Conservation (phyloP, 2,329 filamentous ascomycete species). For the Akanthomyces muscarius region DNA sequence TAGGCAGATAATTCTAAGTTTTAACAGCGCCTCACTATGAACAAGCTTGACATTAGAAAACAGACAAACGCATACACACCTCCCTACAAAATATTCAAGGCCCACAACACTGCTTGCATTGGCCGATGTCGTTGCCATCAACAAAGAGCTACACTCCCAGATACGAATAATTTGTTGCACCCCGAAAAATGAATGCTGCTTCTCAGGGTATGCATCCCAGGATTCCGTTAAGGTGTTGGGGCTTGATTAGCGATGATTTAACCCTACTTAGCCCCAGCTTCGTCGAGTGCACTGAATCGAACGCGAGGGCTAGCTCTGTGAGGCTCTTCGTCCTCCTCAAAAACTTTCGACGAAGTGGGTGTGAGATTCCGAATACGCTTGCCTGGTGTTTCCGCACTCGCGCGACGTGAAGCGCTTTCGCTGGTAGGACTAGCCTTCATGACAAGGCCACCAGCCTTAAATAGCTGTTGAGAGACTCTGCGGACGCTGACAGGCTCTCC, state of each 20-base stretch:
- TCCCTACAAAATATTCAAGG: background rate
- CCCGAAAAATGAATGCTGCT: background rate
- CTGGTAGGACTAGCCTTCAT: slow-evolving; percentile 19
- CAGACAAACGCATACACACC: background rate
- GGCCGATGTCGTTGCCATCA: background rate
- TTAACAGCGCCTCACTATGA: background rate
- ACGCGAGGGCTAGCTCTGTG: slow-evolving; percentile 28
- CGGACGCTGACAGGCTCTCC: slow-evolving; percentile 33
- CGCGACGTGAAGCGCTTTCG: slow-evolving; percentile 21
- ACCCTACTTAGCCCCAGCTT: background rate
- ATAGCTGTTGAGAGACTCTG: slow-evolving; percentile 39
- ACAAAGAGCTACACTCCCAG: background rate
- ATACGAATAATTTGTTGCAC: background rate
- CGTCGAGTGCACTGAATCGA: slow-evolving; percentile 23
- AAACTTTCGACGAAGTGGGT: slow-evolving; percentile 40
- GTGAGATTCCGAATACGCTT: slow-evolving; percentile 48
- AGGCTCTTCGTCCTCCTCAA: slow-evolving; percentile 47
- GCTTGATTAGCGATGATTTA: background rate
- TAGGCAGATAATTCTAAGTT: background rate
- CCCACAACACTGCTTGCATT: background rate
- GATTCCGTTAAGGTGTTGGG: background rate
- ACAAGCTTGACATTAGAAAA: slow-evolving; percentile 2
- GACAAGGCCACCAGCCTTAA: slow-evolving; percentile 26
- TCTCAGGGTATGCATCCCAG: background rate
- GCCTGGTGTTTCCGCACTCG: slow-evolving; percentile 31